These are phyloP conservation scores for Calocybe gangraenosa DNA, from an alignment of 768 basidiomycete genomes.

Conservation along the genomic window DNA sequence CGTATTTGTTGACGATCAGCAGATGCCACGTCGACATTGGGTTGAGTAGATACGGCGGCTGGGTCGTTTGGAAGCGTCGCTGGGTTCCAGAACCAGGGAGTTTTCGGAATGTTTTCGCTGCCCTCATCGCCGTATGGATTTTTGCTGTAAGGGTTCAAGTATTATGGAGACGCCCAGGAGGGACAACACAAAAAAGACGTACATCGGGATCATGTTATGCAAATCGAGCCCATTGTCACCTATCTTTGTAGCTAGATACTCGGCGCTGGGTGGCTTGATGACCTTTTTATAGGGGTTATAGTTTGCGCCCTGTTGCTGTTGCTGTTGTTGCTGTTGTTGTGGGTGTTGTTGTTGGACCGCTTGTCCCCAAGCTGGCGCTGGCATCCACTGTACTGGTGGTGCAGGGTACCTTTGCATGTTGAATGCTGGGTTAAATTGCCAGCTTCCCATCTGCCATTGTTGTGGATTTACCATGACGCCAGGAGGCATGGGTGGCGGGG, in stretches of 20 bases:
- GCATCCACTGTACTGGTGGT: conserved; percentile 31
- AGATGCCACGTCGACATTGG: conserved; percentile 11
- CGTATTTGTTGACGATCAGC: conserved; percentile 15
- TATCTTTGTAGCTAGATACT: conserved; percentile 59
- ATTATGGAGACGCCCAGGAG: not conserved
- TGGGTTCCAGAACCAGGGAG: conserved; percentile 78
- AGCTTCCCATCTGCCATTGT: conserved; percentile 50
- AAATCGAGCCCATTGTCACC: conserved; percentile 63
- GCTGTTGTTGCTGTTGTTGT: conserved; percentile 18
- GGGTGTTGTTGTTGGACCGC: conserved; percentile 15
- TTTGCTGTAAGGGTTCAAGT: conserved; percentile 21
- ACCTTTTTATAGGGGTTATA: conserved; percentile 63
- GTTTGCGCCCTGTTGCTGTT: conserved; percentile 18
- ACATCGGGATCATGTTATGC: conserved; percentile 63
- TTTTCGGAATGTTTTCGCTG: conserved; percentile 28
- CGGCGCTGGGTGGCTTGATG: conserved; percentile 57
- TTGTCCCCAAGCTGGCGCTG: conserved; percentile 34
- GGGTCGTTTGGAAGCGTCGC: conserved; percentile 34
- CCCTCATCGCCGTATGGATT: conserved; percentile 25
- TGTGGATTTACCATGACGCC: conserved; percentile 38
- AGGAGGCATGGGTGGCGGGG: conserved; percentile 57
- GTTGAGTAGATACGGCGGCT: conserved; percentile 9
- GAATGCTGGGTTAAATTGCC: conserved; percentile 47
- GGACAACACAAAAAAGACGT: conserved; percentile 22
- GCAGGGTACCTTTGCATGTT: conserved; percentile 24